Conservation (phyloP, 192 early-diverging fungal species). For the Lobosporangium transversale region DNA sequence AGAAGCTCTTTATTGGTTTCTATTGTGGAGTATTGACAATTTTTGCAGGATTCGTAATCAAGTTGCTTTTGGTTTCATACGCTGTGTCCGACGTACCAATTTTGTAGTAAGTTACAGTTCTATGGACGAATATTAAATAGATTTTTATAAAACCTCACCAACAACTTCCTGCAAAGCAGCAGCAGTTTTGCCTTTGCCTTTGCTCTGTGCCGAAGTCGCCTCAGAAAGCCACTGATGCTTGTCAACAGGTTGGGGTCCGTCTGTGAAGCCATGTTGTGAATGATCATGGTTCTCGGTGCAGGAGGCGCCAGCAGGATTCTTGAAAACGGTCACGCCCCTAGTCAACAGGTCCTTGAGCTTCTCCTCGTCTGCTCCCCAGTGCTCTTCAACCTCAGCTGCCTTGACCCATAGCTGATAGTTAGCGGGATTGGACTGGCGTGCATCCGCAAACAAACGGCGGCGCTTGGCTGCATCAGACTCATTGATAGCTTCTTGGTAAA, state of each 20-base stretch:
- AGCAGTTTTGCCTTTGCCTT: conserved; percentile 41
- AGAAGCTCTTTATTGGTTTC: too few species aligned
- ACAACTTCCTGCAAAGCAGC: conserved; percentile 29
- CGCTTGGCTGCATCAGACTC: conserved; percentile 47
- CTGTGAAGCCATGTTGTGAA: conserved; percentile 27
- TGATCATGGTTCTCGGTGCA: conserved; percentile 42
- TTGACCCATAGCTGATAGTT: conserved; percentile 51
- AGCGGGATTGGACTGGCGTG: conserved; percentile 33
- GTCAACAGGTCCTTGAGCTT: conserved; percentile 42
- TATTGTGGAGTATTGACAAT: too few species aligned
- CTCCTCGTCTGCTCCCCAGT: conserved; percentile 44
- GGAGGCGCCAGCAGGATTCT: conserved; percentile 39
- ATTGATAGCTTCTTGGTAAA: conserved; percentile 26
- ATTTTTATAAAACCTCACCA: conserved; percentile 24
- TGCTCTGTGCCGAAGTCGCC: conserved; percentile 11
- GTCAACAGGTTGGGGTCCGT: conserved; percentile 9
- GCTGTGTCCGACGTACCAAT: too few species aligned
- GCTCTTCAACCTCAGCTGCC: conserved; percentile 50
- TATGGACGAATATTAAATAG: too few species aligned
- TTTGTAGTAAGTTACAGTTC: too few species aligned
- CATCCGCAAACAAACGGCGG: conserved; percentile 51
- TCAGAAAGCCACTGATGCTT: conserved; percentile 37
- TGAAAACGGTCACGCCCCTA: conserved; percentile 41
- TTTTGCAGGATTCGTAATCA: too few species aligned
- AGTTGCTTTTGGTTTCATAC: too few species aligned